phyloP scores from a whole-genome alignment of 2,329 filamentous ascomycete species.

The Ascochyta koolunga region DNA sequence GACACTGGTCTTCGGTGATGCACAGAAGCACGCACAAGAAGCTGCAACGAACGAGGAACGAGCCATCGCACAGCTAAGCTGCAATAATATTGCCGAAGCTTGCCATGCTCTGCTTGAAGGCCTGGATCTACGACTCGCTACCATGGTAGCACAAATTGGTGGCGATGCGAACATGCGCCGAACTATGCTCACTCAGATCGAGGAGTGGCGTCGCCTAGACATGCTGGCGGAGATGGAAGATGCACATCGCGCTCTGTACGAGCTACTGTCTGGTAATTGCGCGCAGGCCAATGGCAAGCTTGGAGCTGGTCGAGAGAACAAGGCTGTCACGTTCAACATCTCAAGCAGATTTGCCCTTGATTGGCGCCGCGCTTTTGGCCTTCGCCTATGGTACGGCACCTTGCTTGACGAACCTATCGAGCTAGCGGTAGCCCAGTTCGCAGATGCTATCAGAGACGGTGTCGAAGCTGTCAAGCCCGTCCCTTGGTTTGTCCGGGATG shows the following conservation, averaged over 20 bases:
- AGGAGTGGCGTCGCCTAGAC: slow-evolving; percentile 82
- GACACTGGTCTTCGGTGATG: slow-evolving; percentile 48
- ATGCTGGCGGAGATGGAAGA: slow-evolving; percentile 87
- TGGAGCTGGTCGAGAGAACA: slow-evolving; percentile 76
- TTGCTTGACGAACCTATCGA: slow-evolving; percentile 71
- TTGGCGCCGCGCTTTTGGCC: slow-evolving; percentile 91
- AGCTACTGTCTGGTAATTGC: slow-evolving; percentile 87
- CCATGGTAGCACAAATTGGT: slow-evolving; percentile 81
- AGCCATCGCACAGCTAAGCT: slow-evolving; percentile 79
- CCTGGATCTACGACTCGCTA: slow-evolving; percentile 82
- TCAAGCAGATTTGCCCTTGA: slow-evolving; percentile 83
- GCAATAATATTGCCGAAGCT: slow-evolving; percentile 79
- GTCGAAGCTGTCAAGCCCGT: slow-evolving; percentile 71
- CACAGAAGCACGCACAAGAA: slow-evolving; percentile 58
- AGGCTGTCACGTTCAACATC: slow-evolving; percentile 78
- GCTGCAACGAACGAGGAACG: slow-evolving; percentile 77
- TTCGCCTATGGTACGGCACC: slow-evolving; percentile 88
- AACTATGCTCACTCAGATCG: slow-evolving; percentile 80
- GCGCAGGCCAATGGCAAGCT: slow-evolving; percentile 80
- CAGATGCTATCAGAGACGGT: slow-evolving; percentile 73
- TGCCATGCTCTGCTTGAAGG: slow-evolving; percentile 78
- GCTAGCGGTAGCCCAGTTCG: slow-evolving; percentile 74
- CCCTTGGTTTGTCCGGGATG: slow-evolving; percentile 72
- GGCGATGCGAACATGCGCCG: slow-evolving; percentile 71
- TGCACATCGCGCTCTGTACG: slow-evolving; percentile 84